A percentile compares a stretch with the other conserved stretches of the same genome.
These are phyloP conservation scores for Sordaria brevicollis DNA, from an alignment of 495 filamentous ascomycete species.

Conservation along the genomic window DNA sequence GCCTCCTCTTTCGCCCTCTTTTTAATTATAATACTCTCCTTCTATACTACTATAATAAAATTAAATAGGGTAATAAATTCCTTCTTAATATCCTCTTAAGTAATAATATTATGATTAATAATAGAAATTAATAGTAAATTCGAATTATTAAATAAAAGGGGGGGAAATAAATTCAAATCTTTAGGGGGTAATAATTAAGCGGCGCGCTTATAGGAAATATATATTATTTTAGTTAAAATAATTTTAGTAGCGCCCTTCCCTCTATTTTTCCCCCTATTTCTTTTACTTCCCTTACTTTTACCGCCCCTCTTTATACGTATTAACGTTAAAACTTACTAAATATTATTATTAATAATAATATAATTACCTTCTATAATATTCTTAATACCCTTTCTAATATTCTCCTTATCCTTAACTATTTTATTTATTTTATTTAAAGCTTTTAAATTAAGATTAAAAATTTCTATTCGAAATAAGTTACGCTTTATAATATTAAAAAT, in stretches of 20 bases:
- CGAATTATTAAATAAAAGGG: no score
- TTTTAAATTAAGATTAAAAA: not conserved
- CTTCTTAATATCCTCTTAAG: not conserved
- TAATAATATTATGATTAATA: not conserved
- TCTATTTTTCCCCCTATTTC: no score
- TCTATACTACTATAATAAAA: not conserved
- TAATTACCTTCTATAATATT: not conserved
- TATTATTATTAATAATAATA: not conserved
- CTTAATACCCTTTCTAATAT: no score
- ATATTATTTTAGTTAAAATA: not conserved
- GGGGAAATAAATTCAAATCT: no score
- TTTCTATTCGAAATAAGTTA: not conserved
- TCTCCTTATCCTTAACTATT: no score
- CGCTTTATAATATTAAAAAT: not conserved
- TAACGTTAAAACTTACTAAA: rapidly evolving
- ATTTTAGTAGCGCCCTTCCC: no score
- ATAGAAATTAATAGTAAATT: not conserved
- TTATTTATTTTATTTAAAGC: not conserved
- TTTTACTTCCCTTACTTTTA: not conserved
- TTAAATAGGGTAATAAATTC: not conserved
- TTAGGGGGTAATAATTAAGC: not conserved
- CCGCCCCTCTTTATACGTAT: not conserved
- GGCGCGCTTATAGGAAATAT: not conserved
- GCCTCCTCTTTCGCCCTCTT: not conserved
- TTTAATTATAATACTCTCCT: not conserved